A percentile compares a stretch with the other conserved stretches of the same genome.
Evolutionary conservation across 257 asterid genomes (phyloP).

Genomic region (Nicotiana benthamiana): DNA sequence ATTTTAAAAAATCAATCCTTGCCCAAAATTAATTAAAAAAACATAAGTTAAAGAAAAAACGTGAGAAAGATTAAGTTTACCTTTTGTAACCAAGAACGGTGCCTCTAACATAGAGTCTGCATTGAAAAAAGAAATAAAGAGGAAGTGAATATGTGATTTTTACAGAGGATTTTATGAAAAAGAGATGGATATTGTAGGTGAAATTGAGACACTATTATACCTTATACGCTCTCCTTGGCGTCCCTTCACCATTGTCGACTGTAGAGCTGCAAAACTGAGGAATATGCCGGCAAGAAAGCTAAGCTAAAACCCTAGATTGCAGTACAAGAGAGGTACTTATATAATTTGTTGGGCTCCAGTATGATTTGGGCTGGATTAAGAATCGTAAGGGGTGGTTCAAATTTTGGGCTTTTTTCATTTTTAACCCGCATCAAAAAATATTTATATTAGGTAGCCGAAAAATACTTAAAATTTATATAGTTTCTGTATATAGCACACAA

Average conservation of each 20-base stretch:
- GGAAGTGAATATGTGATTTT: not conserved
- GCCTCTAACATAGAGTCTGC: constrained; percentile 50
- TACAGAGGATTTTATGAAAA: not conserved
- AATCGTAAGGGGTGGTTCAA: too few species aligned
- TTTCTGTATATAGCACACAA: too few species aligned
- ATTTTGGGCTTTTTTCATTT: too few species aligned
- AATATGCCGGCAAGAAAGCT: not conserved
- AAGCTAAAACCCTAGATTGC: not conserved
- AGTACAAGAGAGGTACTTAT: not conserved
- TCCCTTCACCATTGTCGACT: constrained; percentile 49
- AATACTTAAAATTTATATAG: too few species aligned
- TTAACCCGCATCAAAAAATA: too few species aligned
- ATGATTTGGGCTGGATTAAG: too few species aligned
- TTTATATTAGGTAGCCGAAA: too few species aligned
- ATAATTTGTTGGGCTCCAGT: not conserved
- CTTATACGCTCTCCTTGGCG: constrained; percentile 72
- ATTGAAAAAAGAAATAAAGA: not conserved
- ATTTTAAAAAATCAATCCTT: too few species aligned
- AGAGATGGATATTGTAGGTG: not conserved
- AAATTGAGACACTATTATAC: constrained; percentile 1
- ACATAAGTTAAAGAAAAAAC: not conserved
- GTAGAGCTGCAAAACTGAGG: not conserved
- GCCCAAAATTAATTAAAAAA: too few species aligned
- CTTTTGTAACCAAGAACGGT: constrained; percentile 65
- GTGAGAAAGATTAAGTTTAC: constrained; percentile 4